Percentiles rank a stretch among this genome's conserved stretches.
Conservation (phyloP, 352 stramenopile genomes). For the Pythium phragmitis region DNA sequence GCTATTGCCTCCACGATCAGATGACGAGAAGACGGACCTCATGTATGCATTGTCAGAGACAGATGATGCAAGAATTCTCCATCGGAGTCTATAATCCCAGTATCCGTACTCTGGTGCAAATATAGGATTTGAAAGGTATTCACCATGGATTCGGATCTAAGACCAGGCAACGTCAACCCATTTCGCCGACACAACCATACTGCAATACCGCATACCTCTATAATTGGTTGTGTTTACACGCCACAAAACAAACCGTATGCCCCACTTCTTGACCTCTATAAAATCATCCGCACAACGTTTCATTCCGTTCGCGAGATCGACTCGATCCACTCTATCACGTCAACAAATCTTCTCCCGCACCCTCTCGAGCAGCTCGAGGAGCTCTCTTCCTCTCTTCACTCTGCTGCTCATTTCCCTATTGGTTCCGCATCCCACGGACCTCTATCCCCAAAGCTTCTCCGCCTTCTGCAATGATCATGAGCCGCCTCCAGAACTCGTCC, state of each 20-base stretch:
- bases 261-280: background rate
- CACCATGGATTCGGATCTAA: background rate
- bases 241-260: background rate
- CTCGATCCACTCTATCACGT: background rate
- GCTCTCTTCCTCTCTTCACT: background rate
- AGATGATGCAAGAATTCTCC: background rate
- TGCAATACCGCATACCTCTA: background rate
- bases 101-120: too few relatives aligned
- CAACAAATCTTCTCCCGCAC: background rate
- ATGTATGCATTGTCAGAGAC: background rate
- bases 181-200: background rate
- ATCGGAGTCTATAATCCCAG: too few relatives aligned
- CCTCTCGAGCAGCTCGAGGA: background rate
- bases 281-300: background rate
- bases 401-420: background rate
- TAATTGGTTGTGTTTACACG: background rate
- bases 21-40: background rate
- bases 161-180: conserved; percentile 9
- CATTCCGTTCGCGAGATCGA: too few relatives aligned
- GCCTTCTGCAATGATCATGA: conserved; percentile 13
- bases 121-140: background rate
- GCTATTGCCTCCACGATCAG: background rate
- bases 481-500: conserved; percentile 8
- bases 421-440: conserved; percentile 4
- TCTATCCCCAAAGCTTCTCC: conserved; percentile 1